These are phyloP conservation scores for Aspergillus diversus DNA, from an alignment of 495 filamentous ascomycete species.

Conservation along the genomic window DNA sequence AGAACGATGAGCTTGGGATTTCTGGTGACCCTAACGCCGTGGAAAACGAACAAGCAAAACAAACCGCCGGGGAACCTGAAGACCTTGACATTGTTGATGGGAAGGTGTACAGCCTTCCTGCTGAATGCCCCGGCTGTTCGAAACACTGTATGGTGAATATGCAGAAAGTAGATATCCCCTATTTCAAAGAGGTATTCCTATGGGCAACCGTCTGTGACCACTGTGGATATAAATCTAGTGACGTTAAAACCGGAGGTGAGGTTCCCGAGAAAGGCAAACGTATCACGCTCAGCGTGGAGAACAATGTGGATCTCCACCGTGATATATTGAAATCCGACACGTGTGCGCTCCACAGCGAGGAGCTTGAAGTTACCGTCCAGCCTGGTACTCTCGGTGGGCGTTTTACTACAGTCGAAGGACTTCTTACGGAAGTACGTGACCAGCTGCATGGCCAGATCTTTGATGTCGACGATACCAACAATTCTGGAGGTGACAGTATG, in stretches of 20 bases:
- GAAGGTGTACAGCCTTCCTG: constrained; percentile 86
- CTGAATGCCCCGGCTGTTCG: constrained; percentile 87
- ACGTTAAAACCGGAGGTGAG: constrained; percentile 94
- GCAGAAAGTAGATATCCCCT: constrained; percentile 94
- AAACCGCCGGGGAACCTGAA: constrained; percentile 38
- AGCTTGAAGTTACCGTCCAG: constrained; percentile 80
- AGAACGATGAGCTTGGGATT: constrained; percentile 82
- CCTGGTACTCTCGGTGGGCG: constrained; percentile 93
- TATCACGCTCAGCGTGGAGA: constrained; percentile 77
- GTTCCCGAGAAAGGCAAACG: constrained; percentile 85
- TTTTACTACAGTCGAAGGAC: constrained; percentile 95
- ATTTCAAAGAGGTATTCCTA: constrained; percentile 93
- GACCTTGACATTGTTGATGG: constrained; percentile 83
- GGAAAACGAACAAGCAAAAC: constrained; percentile 26
- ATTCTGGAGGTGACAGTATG: constrained; percentile 76
- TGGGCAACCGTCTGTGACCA: constrained; percentile 86
- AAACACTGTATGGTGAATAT: constrained; percentile 83
- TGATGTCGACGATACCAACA: constrained; percentile 61
- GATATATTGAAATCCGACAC: constrained; percentile 98
- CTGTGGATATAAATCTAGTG: constrained; percentile 93
- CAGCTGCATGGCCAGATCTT: constrained; percentile 87
- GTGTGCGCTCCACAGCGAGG: constrained; percentile 79
- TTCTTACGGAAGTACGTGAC: constrained; percentile 89
- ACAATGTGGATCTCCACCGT: constrained; percentile 75
- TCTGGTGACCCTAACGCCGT: constrained; percentile 44